Base-by-base conservation (phyloP, 2,329 filamentous ascomycete species). In the Pseudogymnoascus sp. region DNA sequence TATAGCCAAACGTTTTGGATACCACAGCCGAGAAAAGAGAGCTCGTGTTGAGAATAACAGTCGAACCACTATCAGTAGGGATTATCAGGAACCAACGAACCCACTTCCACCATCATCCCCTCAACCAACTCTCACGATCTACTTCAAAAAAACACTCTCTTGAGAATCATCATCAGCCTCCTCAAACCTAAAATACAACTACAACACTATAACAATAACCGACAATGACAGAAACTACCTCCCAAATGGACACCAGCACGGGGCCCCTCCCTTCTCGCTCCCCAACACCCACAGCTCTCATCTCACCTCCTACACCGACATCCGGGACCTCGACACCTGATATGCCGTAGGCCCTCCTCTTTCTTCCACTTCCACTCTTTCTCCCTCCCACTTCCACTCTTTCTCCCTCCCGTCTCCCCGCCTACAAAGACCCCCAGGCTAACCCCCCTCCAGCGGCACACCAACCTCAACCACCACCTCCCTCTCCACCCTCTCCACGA, bases 391-490 rank as follows among this genome's bases (percentile, higher is more conserved):
- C 25, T 62, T 55, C 59, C 67, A 59, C 59, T 37, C 61, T 63
- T 59, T 58, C 35, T 29, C 21, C 62, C 64, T 63, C 58, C 59
- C 59, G 60, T 61, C 63, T 67, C 9, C 61, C 60, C 63, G 65
- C 35, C 3, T 27, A 35, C 31, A 25, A 12, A 60, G 66, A 64
- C 68, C 45, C 45, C 67, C 62, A 61, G 33, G n/a, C 59, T 67
- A 61, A 66, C 29, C 66, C n/a, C 60, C 37, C 29, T 10, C 18
- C 67, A 96, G 91, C 66, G 92, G 93, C 70, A 97, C 93, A 2
- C 93, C 93, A 2, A 97, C 94, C 67, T 96, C 91, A 67, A 88
- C 89, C 40, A 95, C 90, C 3, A 97, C 92, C 10, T 95, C 92
- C 60, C 87, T 97, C 70, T 96, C 91, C 27, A 87, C 92, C 40